phyloP scores from a whole-genome alignment of 108 stramenopile genomes.

The Schizochytrium sp. region DNA sequence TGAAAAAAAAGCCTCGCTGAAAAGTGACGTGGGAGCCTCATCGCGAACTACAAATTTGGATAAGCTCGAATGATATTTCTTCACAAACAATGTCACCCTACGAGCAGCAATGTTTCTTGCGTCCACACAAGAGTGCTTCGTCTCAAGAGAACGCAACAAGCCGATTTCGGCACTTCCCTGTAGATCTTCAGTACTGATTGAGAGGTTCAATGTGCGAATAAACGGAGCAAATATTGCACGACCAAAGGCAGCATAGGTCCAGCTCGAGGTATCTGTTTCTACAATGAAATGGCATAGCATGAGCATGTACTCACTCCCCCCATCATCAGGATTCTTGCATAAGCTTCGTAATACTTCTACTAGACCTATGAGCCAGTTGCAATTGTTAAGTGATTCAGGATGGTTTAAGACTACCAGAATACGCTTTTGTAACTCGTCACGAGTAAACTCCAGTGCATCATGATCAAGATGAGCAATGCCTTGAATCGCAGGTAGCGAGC shows the following conservation, averaged over 20 bases:
- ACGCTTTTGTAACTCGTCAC: background rate
- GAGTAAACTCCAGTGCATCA: background rate
- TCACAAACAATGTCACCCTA: too few species aligned
- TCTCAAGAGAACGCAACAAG: too few species aligned
- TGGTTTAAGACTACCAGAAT: background rate
- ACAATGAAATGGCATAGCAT: background rate
- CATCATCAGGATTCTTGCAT: background rate
- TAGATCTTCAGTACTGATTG: too few species aligned
- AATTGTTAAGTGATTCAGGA: background rate
- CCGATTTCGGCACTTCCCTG: too few species aligned
- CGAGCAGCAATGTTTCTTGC: too few species aligned
- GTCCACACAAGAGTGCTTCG: too few species aligned
- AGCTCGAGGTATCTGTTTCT: background rate
- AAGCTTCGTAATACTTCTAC: background rate
- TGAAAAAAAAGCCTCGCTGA: too few species aligned
- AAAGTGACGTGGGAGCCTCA: too few species aligned
- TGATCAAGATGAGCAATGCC: background rate
- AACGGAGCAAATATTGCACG: background rate
- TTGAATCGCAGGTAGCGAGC: background rate
- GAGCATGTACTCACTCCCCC: background rate
- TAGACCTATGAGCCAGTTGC: background rate
- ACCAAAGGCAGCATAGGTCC: background rate
- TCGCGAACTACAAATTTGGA: too few species aligned
- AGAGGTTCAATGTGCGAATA: too few species aligned
- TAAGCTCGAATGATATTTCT: too few species aligned